Conservation (phyloP, 768 basidiomycete genomes). For the Russula lepida region DNA sequence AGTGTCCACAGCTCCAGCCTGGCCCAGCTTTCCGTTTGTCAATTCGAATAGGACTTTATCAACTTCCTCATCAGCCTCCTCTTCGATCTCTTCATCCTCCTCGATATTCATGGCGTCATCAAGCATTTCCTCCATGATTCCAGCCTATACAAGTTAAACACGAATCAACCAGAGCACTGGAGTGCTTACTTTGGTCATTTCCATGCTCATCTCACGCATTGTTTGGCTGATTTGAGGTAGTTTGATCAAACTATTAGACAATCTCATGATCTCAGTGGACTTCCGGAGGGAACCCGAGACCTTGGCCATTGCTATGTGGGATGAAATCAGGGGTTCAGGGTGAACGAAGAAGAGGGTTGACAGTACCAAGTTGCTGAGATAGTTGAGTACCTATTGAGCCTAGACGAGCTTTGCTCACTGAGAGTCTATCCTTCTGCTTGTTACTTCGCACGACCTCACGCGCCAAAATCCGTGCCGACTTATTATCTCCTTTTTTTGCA, state of each 20-base stretch:
- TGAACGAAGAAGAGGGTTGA: background rate
- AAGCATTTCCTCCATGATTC: slow-evolving; percentile 97
- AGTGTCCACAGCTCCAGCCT: slow-evolving; percentile 62
- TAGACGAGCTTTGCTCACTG: slow-evolving; percentile 86
- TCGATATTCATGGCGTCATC: slow-evolving; percentile 88
- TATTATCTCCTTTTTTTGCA: slow-evolving; percentile 84
- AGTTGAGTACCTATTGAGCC: slow-evolving; percentile 88
- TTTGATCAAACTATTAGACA: slow-evolving; percentile 87
- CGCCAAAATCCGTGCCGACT: slow-evolving; percentile 87
- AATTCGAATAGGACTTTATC: slow-evolving; percentile 94
- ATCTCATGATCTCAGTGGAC: slow-evolving; percentile 97
- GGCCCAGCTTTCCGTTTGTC: slow-evolving; percentile 92
- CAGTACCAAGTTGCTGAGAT: slow-evolving; percentile 83
- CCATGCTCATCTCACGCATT: slow-evolving; percentile 98
- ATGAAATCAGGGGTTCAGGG: background rate
- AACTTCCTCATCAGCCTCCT: slow-evolving; percentile 95
- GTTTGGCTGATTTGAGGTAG: slow-evolving; percentile 86
- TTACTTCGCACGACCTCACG: slow-evolving; percentile 90
- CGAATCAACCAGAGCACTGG: slow-evolving; percentile 9
- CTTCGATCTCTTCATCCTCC: slow-evolving; percentile 90
- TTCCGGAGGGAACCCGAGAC: slow-evolving; percentile 97
- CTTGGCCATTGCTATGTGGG: slow-evolving; percentile 75
- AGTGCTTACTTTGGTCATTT: slow-evolving; percentile 86
- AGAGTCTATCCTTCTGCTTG: slow-evolving; percentile 88
- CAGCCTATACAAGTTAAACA: slow-evolving; percentile 51